These are phyloP conservation scores for Heterobasidion parviporum DNA, from an alignment of 1,284 basidiomycete species.

Conservation along the genomic window DNA sequence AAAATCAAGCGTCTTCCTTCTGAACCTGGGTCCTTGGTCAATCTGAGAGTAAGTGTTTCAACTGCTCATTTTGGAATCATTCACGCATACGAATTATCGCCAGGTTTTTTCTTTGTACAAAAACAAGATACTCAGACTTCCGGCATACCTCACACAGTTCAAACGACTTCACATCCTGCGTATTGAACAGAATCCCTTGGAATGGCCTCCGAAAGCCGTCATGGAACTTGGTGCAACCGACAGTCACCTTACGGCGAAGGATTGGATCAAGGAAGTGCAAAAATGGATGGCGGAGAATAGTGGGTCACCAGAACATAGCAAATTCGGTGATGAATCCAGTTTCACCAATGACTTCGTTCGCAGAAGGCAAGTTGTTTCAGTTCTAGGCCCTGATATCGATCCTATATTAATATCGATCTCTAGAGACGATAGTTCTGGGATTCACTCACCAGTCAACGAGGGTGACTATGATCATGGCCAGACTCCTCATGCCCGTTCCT, in stretches of 20 bases:
- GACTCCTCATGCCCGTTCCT: slow-evolving; percentile 20
- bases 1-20: slow-evolving; percentile 78
- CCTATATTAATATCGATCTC: too few species aligned
- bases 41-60: slow-evolving; percentile 56
- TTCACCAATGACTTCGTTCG: slow-evolving; percentile 29
- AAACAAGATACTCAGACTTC: slow-evolving; percentile 79
- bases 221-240: slow-evolving; percentile 24
- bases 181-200: slow-evolving; percentile 85
- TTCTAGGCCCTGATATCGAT: neutral
- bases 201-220: slow-evolving; percentile 75
- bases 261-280: slow-evolving; percentile 70
- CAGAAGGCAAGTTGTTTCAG: slow-evolving; percentile 5
- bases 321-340: slow-evolving; percentile 34
- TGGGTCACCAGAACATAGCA: slow-evolving; percentile 20
- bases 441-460: neutral
- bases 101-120: slow-evolving; percentile 83
- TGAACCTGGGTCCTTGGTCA: slow-evolving; percentile 71
- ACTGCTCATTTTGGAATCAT: neutral
- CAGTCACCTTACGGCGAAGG: slow-evolving; percentile 33
- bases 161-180: slow-evolving; percentile 74
- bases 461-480: neutral
- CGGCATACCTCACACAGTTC: slow-evolving; percentile 74
- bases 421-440: neutral
- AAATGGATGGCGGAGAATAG: slow-evolving; percentile 62
- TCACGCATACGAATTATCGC: slow-evolving; percentile 1